Evolutionary conservation across 2,329 filamentous ascomycete species (phyloP), one percentile per base, ranked within the genome.

Genomic region (Venturia aucupariae): DNA sequence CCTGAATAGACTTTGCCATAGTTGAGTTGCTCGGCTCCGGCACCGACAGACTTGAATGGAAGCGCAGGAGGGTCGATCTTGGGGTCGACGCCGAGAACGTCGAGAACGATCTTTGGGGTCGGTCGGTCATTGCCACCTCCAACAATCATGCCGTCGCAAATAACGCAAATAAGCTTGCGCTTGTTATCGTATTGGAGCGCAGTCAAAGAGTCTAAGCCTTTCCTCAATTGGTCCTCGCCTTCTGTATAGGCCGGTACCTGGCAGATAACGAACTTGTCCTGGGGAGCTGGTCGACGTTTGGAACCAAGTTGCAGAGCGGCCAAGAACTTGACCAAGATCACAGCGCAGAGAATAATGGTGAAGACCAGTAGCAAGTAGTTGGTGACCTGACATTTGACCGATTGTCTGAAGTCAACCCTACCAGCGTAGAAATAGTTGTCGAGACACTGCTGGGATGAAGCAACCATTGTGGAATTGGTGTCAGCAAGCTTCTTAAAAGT

Each of bases 261-360:
- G 76, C 94, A 97, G 69, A 99, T 97, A 70, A 99, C 92, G 71
- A 99, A 99, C 74, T 97, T 99, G 76, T 99, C 94, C 75, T 97
- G 94, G 44, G 92, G 89, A 6, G 89, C 84, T 2, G 94, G 94
- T 22, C 90, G 87, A 66, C 90, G 86, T 79, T 97, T 97, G 5
- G 92, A 92, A 57, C 93, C 92, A 66, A 99, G 90, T 72, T 97
- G 94, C 51, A 99, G 82, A 15, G 94, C 94, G 62, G 94, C 87
- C 72, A 99, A 75, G 78, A 99, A 99, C 77, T 97, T 99, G 77
- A 90, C 78, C 61, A 86, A 72, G 68, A 97, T 92, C 67, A 97
- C 90, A 0, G 82, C 67, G 72, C 89, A 91, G 63, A 99, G 80
- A 15, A 97, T 80, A 71, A 95, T 81, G n/a, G 92, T 90, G 72